A percentile compares a stretch with the other conserved stretches of the same genome.
Evolutionary conservation across 148 eudicot species (phyloP).

Genomic region (Fagopyrum tataricum): DNA sequence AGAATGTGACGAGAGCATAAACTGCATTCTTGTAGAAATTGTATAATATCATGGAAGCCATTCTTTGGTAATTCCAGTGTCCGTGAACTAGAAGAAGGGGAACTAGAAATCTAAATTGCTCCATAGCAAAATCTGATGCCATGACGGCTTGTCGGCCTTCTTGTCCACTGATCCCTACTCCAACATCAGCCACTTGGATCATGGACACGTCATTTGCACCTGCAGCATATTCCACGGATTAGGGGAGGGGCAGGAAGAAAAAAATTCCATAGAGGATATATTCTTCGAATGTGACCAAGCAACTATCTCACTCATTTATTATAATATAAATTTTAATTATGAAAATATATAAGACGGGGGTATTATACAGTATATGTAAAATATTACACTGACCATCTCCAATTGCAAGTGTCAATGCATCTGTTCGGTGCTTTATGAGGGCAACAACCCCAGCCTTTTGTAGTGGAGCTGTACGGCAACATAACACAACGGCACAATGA

Average conservation of each 20-base stretch:
- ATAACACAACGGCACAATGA: conserved; percentile 76
- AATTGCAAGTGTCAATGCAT: conserved; percentile 93
- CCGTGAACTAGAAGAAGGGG: conserved; percentile 91
- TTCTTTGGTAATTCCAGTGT: conserved; percentile 92
- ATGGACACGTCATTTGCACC: conserved; percentile 99
- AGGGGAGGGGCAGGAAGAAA: background rate
- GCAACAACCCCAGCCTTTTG: conserved; percentile 98
- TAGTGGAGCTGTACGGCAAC: conserved; percentile 98
- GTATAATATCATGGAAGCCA: conserved; percentile 76
- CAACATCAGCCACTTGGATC: conserved; percentile 99
- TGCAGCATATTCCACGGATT: conserved; percentile 16
- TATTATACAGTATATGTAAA: background rate
- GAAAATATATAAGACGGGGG: background rate
- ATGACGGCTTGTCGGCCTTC: conserved; percentile 99
- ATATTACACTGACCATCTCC: conserved; percentile 67
- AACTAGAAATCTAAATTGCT: conserved; percentile 79
- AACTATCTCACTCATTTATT: background rate
- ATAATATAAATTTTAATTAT: background rate
- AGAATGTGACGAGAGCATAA: conserved; percentile 87
- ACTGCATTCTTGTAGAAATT: conserved; percentile 98
- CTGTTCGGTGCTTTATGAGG: conserved; percentile 77
- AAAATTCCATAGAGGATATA: background rate
- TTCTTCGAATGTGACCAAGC: background rate
- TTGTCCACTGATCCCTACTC: conserved; percentile 97
- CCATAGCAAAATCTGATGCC: conserved; percentile 99